phyloP scores from a whole-genome alignment of 306 rosid species.

The Lotus japonicus region DNA sequence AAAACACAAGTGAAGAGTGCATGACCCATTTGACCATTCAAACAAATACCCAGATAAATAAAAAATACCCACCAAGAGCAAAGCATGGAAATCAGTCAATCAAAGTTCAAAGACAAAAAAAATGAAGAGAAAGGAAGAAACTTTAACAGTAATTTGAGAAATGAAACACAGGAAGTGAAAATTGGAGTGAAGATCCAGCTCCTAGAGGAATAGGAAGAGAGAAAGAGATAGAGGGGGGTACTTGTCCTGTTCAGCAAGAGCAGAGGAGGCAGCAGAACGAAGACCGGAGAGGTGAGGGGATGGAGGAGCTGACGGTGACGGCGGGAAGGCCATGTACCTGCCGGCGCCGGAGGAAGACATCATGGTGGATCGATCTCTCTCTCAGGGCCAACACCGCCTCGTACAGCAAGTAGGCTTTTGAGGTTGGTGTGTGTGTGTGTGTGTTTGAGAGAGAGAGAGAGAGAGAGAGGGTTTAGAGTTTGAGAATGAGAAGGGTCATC shows the following conservation, averaged over 20 bases:
- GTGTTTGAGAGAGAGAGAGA: background rate
- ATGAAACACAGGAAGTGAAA: background rate
- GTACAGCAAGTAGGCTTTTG: background rate
- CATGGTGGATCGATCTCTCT: background rate
- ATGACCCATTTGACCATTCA: background rate
- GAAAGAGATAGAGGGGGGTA: background rate
- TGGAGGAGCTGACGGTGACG: slow-evolving; percentile 64
- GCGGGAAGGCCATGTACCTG: slow-evolving; percentile 87
- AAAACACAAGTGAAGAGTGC: background rate
- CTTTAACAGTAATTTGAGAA: background rate
- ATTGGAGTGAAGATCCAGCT: background rate
- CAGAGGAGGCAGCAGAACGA: slow-evolving; percentile 70
- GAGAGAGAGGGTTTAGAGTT: background rate
- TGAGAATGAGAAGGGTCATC: background rate
- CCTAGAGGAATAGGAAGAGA: background rate
- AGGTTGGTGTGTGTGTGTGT: background rate
- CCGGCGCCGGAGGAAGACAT: slow-evolving; percentile 52
- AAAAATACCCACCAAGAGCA: background rate
- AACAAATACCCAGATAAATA: too few species aligned
- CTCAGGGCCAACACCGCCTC: slow-evolving; percentile 1
- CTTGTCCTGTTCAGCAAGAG: slow-evolving; percentile 76
- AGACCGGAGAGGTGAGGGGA: slow-evolving; percentile 58
- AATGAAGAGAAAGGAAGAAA: background rate
- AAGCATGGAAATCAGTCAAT: slow-evolving; percentile 4
- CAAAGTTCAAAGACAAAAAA: background rate